Evolutionary conservation across 768 basidiomycete genomes (phyloP).

Genomic region (Xerocomellus intermedius): DNA sequence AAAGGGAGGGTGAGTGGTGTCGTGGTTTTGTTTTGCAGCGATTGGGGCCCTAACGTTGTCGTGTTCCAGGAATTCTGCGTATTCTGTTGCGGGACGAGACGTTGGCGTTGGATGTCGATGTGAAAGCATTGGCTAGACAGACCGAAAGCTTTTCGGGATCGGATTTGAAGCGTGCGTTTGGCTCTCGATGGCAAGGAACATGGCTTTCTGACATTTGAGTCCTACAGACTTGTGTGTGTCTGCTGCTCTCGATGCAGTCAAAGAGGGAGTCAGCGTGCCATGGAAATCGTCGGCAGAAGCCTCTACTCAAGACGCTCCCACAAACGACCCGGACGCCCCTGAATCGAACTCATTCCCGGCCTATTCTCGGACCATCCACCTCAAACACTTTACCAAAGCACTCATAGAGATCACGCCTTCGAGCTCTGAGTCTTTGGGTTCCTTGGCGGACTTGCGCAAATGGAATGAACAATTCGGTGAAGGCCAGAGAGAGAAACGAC

Average conservation of each 20-base stretch:
- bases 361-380: constrained; percentile 42
- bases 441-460: constrained; percentile 70
- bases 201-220: constrained; percentile 6
- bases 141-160: constrained; percentile 92
- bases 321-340: constrained; percentile 2
- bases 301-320: background rate
- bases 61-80: constrained; percentile 70
- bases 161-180: constrained; percentile 82
- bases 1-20: constrained; percentile 66
- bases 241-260: constrained; percentile 88
- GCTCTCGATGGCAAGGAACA: background rate
- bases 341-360: constrained; percentile 4
- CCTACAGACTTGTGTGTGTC: constrained; percentile 83
- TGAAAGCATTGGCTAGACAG: constrained; percentile 58
- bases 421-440: constrained; percentile 77
- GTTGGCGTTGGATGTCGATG: constrained; percentile 62
- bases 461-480: constrained; percentile 97
- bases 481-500: constrained; percentile 63
- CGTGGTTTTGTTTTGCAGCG: background rate
- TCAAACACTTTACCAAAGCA: constrained; percentile 78
- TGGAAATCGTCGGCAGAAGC: constrained; percentile 47
- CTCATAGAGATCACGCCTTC: constrained; percentile 89
- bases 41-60: constrained; percentile 3
- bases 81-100: constrained; percentile 84
- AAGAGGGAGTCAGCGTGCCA: constrained; percentile 77